Conservation (phyloP, 805 yeast genomes). For the Kodamaea kakaduensis region DNA sequence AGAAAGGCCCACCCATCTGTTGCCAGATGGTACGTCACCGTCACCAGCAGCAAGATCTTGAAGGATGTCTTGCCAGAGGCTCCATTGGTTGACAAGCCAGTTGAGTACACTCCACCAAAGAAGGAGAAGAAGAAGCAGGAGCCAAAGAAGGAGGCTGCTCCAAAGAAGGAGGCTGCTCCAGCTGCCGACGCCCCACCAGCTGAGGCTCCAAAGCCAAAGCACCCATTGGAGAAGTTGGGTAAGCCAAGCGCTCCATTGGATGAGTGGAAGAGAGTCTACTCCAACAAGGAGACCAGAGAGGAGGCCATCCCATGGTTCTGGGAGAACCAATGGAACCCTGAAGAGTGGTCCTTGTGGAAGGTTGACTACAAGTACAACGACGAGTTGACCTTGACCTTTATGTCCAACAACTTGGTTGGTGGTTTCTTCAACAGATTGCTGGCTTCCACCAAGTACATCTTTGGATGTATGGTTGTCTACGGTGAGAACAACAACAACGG, state of each 20-base stretch:
- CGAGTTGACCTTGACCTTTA: slow-evolving; percentile 93
- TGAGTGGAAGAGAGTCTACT: slow-evolving; percentile 95
- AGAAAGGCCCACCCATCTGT: slow-evolving; percentile 57
- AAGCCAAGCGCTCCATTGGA: slow-evolving; percentile 68
- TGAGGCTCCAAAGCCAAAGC: slow-evolving; percentile 76
- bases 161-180: slow-evolving; percentile 28
- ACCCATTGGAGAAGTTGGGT: slow-evolving; percentile 85
- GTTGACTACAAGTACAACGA: slow-evolving; percentile 97
- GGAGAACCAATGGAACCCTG: slow-evolving; percentile 81
- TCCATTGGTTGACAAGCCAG: slow-evolving; percentile 60
- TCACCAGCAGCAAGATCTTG: slow-evolving; percentile 44
- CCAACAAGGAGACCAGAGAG: slow-evolving; percentile 95
- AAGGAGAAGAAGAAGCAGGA: slow-evolving; percentile 59
- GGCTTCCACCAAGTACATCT: slow-evolving; percentile 90
- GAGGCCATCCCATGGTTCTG: slow-evolving; percentile 97
- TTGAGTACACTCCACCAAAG: slow-evolving; percentile 62
- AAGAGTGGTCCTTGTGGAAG: slow-evolving; percentile 93
- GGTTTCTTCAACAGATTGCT: slow-evolving; percentile 95
- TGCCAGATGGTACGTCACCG: slow-evolving; percentile 69
- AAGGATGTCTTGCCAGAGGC: slow-evolving; percentile 34
- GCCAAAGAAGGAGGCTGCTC: slow-evolving; percentile 28
- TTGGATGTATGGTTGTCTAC: slow-evolving; percentile 90
- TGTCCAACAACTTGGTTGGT: slow-evolving; percentile 97
- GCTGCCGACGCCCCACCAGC: slow-evolving; percentile 35
- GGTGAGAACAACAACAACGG: slow-evolving; percentile 99